phyloP scores from a whole-genome alignment of 495 filamentous ascomycete species.

The Aspergillus taichungensis region DNA sequence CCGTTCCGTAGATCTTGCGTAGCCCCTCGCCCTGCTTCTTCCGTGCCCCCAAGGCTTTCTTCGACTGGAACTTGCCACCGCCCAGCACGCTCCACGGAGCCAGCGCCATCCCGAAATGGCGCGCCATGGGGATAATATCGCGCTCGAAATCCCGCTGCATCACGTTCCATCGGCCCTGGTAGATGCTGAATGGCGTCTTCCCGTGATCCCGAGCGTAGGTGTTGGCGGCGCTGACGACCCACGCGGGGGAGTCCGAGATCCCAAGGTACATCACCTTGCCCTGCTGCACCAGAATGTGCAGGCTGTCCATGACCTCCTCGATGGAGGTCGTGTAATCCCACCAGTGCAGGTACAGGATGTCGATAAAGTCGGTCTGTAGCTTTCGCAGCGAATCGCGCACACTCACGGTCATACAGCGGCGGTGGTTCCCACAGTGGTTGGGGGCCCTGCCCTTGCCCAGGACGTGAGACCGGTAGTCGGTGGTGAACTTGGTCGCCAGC shows the following conservation, averaged over 20 bases:
- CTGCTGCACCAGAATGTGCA: conserved; percentile 46
- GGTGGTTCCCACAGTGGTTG: conserved; percentile 49
- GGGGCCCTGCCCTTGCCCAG: conserved; percentile 36
- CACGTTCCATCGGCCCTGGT: conserved; percentile 57
- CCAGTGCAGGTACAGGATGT: conserved; percentile 55
- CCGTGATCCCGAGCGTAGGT: conserved; percentile 50
- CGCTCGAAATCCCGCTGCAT: conserved; percentile 45
- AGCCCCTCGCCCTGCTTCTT: conserved; percentile 22
- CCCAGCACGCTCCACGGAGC: conserved; percentile 46
- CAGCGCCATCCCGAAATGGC: conserved; percentile 48
- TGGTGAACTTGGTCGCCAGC: conserved; percentile 64
- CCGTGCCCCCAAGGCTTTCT: conserved; percentile 18
- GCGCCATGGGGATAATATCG: conserved; percentile 50
- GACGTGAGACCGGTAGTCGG: conserved; percentile 21
- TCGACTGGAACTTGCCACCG: conserved; percentile 43
- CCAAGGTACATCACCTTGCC: conserved; percentile 59
- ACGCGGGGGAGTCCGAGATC: conserved; percentile 54
- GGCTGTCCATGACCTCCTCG: conserved; percentile 51
- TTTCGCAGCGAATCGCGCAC: conserved; percentile 48
- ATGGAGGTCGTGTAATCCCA: conserved; percentile 51
- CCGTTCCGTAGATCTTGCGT: not conserved
- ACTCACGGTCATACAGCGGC: conserved; percentile 45
- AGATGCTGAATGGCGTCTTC: conserved; percentile 53
- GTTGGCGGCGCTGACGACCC: conserved; percentile 53
- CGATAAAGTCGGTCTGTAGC: conserved; percentile 56